These are phyloP conservation scores for Penicillium aurantiogriseum DNA, from an alignment of 2,329 filamentous ascomycete genomes.

Conservation along the genomic window DNA sequence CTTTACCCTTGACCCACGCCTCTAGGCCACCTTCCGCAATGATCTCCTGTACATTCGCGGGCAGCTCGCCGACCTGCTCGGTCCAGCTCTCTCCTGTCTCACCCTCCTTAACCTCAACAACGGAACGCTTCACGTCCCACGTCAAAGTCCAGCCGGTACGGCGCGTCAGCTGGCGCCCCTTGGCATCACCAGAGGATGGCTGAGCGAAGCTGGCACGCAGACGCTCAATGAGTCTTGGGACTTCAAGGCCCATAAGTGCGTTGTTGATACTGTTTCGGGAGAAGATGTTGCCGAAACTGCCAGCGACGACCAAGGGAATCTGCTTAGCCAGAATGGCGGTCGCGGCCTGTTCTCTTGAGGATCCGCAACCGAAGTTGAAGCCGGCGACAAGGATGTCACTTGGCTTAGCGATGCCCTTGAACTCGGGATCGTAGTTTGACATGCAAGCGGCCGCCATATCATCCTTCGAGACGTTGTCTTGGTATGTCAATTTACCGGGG, in stretches of 20 bases:
- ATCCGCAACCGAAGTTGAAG: slow-evolving; percentile 86
- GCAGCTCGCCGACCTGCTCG: slow-evolving; percentile 78
- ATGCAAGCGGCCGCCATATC: slow-evolving; percentile 89
- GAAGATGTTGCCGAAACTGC: slow-evolving; percentile 43
- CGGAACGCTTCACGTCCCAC: slow-evolving; percentile 75
- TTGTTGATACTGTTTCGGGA: slow-evolving; percentile 45
- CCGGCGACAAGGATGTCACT: slow-evolving; percentile 82
- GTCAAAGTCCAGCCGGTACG: slow-evolving; percentile 65
- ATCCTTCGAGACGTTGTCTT: slow-evolving; percentile 72
- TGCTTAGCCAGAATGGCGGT: slow-evolving; percentile 61
- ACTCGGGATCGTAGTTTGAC: slow-evolving; percentile 84
- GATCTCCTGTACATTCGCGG: slow-evolving; percentile 82
- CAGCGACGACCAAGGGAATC: slow-evolving; percentile 39
- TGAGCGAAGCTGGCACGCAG: slow-evolving; percentile 25
- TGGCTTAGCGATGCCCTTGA: slow-evolving; percentile 60
- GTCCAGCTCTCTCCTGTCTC: slow-evolving; percentile 67
- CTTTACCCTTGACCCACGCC: slow-evolving; percentile 70
- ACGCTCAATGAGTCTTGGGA: slow-evolving; percentile 38
- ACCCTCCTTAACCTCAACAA: slow-evolving; percentile 69
- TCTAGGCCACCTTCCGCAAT: slow-evolving; percentile 75
- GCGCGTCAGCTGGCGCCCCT: slow-evolving; percentile 4
- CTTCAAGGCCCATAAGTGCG: slow-evolving; percentile 42
- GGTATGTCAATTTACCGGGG: slow-evolving; percentile 87
- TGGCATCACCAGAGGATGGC: slow-evolving; percentile 16
- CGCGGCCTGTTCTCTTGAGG: slow-evolving; percentile 79